Evolutionary conservation across 108 stramenopile genomes (phyloP).

Genomic region (Cylindrotheca fusiformis): DNA sequence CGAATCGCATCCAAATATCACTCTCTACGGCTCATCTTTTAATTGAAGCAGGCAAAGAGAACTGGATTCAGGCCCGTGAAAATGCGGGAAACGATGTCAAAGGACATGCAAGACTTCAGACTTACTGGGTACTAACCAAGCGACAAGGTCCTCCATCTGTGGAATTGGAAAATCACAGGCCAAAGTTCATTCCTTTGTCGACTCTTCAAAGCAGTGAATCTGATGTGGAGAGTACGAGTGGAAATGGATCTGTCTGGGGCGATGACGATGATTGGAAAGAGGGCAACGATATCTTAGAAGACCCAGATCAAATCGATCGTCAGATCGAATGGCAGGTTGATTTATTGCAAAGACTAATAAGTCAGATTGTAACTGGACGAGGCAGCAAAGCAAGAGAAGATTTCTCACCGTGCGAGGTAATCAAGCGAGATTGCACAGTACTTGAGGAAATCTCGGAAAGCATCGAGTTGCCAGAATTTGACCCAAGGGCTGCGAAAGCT

Average conservation of each 20-base stretch:
- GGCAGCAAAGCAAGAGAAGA: not conserved
- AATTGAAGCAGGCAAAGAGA: constrained; percentile 31
- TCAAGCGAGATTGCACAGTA: not conserved
- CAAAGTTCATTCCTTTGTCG: constrained; percentile 13
- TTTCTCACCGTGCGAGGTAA: not conserved
- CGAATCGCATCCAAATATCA: constrained; percentile 38
- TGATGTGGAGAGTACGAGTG: constrained; percentile 11
- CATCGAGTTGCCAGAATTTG: constrained; percentile 28
- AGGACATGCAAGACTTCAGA: constrained; percentile 34
- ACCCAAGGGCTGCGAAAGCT: constrained; percentile 21
- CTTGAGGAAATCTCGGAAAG: constrained; percentile 24
- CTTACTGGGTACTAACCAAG: constrained; percentile 35
- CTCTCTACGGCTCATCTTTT: constrained; percentile 30
- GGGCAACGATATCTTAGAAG: constrained; percentile 1
- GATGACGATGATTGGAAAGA: constrained; percentile 21
- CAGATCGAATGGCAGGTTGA: constrained; percentile 30
- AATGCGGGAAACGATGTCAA: constrained; percentile 8
- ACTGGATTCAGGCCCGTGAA: constrained; percentile 21
- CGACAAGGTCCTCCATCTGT: constrained; percentile 2
- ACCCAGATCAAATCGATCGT: constrained; percentile 7
- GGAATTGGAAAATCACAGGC: not conserved
- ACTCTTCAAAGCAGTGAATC: not conserved
- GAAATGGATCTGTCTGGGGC: constrained; percentile 20
- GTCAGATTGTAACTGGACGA: constrained; percentile 16
- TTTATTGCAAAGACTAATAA: constrained; percentile 9